phyloP scores from a whole-genome alignment of 345 rosid species.

The Geranium rotundifolium region DNA sequence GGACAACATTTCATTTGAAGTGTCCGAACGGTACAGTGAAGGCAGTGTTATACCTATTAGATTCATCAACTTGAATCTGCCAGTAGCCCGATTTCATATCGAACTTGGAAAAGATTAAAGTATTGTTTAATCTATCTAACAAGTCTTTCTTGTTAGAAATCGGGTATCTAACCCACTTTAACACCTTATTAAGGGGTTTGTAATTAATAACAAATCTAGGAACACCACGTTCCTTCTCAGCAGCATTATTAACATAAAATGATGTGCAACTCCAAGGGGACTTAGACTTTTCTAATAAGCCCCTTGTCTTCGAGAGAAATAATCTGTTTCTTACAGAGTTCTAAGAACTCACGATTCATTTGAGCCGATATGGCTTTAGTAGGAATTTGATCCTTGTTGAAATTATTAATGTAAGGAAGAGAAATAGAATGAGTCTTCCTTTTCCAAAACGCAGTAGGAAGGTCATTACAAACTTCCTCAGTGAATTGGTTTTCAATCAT shows the following conservation, averaged over 20 bases:
- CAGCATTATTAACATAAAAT: not conserved
- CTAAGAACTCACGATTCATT: not conserved
- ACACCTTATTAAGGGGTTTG: not conserved
- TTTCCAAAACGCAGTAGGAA: not conserved
- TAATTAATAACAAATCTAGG: not conserved
- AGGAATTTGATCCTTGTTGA: too few species aligned
- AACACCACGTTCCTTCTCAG: not conserved
- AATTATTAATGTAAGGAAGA: too few species aligned
- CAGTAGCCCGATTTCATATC: slow-evolving; percentile 3
- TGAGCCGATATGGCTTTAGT: not conserved
- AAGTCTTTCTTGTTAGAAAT: too few species aligned
- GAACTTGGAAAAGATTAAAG: not conserved
- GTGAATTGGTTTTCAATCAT: not conserved
- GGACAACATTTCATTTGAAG: too few species aligned
- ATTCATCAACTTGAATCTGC: not conserved
- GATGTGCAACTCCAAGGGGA: not conserved
- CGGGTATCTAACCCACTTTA: too few species aligned
- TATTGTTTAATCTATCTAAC: too few species aligned
- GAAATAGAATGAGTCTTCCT: not conserved
- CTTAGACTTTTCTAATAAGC: not conserved
- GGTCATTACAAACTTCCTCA: not conserved
- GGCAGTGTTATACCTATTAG: too few species aligned
- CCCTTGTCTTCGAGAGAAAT: not conserved
- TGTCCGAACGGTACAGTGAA: too few species aligned
- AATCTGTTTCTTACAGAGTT: not conserved